A percentile compares a stretch with the other conserved stretches of the same genome.
Conservation (phyloP, 176 grass and related monocot genomes). For the Tillandsia leiboldiana region DNA sequence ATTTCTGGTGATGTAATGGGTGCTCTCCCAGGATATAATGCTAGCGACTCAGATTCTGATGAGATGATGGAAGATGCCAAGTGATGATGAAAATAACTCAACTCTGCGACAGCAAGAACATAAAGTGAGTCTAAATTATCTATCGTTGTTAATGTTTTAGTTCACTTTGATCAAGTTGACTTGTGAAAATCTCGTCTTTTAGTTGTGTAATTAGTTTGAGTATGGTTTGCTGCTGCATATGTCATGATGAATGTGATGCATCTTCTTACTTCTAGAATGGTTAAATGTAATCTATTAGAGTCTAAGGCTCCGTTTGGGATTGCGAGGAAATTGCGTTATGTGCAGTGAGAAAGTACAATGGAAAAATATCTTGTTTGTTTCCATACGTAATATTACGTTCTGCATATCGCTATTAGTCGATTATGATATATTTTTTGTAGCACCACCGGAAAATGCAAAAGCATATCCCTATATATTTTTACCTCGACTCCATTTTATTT, state of each 20-base stretch:
- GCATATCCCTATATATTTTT: no score
- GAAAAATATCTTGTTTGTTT: no score
- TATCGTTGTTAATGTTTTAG: neutral
- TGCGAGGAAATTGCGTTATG: no score
- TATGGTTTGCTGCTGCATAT: neutral
- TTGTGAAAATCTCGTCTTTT: neutral
- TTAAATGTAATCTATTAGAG: no score
- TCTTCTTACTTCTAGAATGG: no score
- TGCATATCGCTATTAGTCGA: no score
- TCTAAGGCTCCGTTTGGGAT: no score
- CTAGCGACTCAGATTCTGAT: conserved; percentile 89
- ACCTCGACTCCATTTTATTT: no score
- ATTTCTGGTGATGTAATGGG: neutral
- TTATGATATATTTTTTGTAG: no score
- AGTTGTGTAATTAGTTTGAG: neutral
- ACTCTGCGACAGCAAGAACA: neutral
- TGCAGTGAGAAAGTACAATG: no score
- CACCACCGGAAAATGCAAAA: no score
- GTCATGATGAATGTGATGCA: neutral
- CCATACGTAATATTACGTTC: no score
- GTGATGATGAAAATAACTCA: conserved; percentile 23
- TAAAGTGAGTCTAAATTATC: neutral
- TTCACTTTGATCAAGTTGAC: neutral
- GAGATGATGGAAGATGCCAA: conserved; percentile 45
- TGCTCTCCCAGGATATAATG: conserved; percentile 69